Evolutionary conservation across 192 early-diverging fungal genomes (phyloP).

Genomic region (Entomortierella beljakovae): DNA sequence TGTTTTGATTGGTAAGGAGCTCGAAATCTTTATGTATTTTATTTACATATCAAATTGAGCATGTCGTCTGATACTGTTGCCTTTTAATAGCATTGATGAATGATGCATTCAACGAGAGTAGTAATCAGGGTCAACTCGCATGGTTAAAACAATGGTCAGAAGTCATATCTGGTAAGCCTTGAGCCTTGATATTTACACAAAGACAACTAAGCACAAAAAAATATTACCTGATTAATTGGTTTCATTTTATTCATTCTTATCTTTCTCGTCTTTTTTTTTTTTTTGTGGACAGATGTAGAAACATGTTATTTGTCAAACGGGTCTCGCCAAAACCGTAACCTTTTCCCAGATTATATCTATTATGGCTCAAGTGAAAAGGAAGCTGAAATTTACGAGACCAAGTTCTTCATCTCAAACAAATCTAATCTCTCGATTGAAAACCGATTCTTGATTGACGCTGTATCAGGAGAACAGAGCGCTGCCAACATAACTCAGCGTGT

Average conservation of each 20-base stretch:
- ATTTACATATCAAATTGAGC: no score
- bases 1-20: conserved; percentile 39
- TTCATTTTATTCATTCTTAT: no score
- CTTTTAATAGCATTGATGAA: conserved; percentile 45
- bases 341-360: conserved; percentile 50
- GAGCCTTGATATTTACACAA: no score
- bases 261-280: neutral
- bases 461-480: conserved; percentile 19
- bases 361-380: conserved; percentile 49
- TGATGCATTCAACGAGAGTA: conserved; percentile 47
- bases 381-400: conserved; percentile 43
- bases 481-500: conserved; percentile 15
- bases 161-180: conserved; percentile 43
- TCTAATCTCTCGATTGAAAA: conserved; percentile 48
- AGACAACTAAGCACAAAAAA: no score
- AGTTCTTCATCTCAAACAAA: conserved; percentile 34
- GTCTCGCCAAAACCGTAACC: conserved; percentile 45
- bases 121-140: conserved; percentile 36
- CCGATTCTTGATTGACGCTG: conserved; percentile 39
- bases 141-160: conserved; percentile 54
- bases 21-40: no score
- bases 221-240: no score
- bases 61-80: neutral
- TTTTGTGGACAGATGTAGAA: conserved; percentile 24
- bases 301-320: conserved; percentile 23